A percentile compares a stretch with the other conserved stretches of the same genome.
Evolutionary conservation across 2,329 filamentous ascomycete species (phyloP).

Genomic region (Epichloe sibirici): DNA sequence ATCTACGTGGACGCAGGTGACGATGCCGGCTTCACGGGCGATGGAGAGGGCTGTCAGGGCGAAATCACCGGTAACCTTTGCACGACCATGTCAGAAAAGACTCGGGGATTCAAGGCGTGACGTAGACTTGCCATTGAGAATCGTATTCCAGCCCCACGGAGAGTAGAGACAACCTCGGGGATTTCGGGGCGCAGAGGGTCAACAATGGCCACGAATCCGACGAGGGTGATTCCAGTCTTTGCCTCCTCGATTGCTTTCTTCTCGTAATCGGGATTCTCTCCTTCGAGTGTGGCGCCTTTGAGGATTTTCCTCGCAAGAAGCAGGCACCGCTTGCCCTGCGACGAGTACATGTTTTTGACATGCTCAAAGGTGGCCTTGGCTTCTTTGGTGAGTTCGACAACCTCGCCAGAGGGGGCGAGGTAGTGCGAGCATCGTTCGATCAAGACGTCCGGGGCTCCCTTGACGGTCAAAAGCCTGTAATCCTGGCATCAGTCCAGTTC

Average conservation of each 20-base stretch:
- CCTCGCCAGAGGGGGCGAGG: conserved; percentile 41
- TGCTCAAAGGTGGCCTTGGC: conserved; percentile 36
- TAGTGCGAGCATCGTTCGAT: conserved; percentile 49
- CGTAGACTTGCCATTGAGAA: conserved; percentile 53
- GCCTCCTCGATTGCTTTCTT: conserved; percentile 43
- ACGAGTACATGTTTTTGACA: conserved; percentile 57
- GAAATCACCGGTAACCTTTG: conserved; percentile 60
- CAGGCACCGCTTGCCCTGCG: conserved; percentile 55
- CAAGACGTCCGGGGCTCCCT: conserved; percentile 66
- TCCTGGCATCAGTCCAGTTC: neutral
- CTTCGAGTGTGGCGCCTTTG: conserved; percentile 24
- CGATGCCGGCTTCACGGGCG: conserved; percentile 58
- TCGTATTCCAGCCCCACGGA: conserved; percentile 59
- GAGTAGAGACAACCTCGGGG: conserved; percentile 49
- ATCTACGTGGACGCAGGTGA: conserved; percentile 44
- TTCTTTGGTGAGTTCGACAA: conserved; percentile 33
- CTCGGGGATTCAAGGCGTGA: neutral
- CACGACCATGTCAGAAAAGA: neutral
- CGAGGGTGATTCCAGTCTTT: conserved; percentile 48
- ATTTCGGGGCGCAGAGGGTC: conserved; percentile 69
- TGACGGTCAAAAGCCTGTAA: conserved; percentile 54
- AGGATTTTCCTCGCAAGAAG: conserved; percentile 51
- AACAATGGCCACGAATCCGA: conserved; percentile 66
- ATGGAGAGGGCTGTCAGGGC: conserved; percentile 64
- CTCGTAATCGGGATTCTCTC: conserved; percentile 31